Evolutionary conservation across 1,284 basidiomycete genomes (phyloP), one percentile per base, ranked within the genome.

Genomic region (Neotropicomus parvogracilis): DNA sequence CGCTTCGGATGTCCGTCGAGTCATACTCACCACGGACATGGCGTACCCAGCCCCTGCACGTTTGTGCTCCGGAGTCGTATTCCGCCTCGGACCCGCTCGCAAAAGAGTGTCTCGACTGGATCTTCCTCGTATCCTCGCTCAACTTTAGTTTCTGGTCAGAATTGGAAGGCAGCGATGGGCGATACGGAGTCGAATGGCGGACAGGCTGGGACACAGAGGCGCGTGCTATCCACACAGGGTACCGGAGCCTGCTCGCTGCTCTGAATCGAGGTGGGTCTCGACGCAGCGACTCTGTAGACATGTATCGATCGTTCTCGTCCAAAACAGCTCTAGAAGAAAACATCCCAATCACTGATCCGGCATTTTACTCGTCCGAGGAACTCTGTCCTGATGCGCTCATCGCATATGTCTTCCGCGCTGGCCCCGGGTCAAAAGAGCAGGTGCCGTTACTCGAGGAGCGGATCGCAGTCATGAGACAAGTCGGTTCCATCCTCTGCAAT

Each of bases 121-220:
- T 92, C 52, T 91, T 92, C 66, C 74, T 91, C 44, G 81, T 92
- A 29, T 88, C 88, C 0, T 75, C 84, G 2, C 75, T 91, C 40
- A 92, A 92, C 65, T 92, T 92, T 66, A 86, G 81, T 55, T 92
- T 92, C 61, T 92, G 89, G 89, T 90, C 88, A 1, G 79, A 85
- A 53, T 72, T 69, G 36, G 80, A 83, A 48, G 79, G 78, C 0
- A 63, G 59, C 9, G 54, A 66, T 3, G 77, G 78, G 37, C 74
- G 85, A 19, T 92, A 82, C 59, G 87, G 83, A 9, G 80, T 91
- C 2, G 75, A 82, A 54, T 92, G 88, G 88, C 74, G 78, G 36
- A 65, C 72, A n/a, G 75, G 80, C 2, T 89, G 88, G 88, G 63
- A 65, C n/a, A 69, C 68, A 11, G 64, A 74, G 29, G 64, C 67